Evolutionary conservation across 768 basidiomycete species (phyloP), one percentile per base, ranked within the genome.

Genomic region (Lactarius hatsudake): DNA sequence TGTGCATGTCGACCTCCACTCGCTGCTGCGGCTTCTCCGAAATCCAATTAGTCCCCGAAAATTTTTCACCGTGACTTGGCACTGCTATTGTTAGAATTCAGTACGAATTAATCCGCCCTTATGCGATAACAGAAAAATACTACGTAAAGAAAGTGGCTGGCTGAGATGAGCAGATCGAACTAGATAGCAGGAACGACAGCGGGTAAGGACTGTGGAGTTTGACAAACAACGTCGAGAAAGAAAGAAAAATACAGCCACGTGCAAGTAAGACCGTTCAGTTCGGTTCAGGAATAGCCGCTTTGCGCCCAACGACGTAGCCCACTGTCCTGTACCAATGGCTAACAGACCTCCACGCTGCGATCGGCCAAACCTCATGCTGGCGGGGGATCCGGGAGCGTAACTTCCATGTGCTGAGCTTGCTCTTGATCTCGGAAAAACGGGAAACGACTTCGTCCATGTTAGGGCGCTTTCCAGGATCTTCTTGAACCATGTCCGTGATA

Each of bases 401-500:
- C 36, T 66, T 66, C 65, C 65, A 62, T 2, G 48, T 51, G 36
- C 48, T n/a, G 4, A 64, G 58, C 28, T 63, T 56, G 32, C 38
- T 6, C 20, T 38, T 51, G 38, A 64, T 59, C 32, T 59, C 57
- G 4, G 36, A 20, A 57, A 63, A 67, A 3, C 57, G 61, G 26
- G 45, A 12, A 10, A 59, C 43, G 1, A 66, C 61, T 28, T 61
- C 60, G 7, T 61, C 28, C 59, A 62, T 62, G 3, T 72, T 76
- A 0, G 79, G 79, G 7, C 79, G 75, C 54, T 75, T 73, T 3
- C 63, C 45, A 0, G 78, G 76, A 59, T 80, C 75, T 0, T 72
- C 68, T 63, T 79, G 75, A 4, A 75, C 71, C 79, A 81, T 80
- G 26, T 79, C 77, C 0, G 56, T 58, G 28, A 72, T 67, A n/a